Conservation (phyloP, 2,329 filamentous ascomycete species). For the Xylaria digitata region DNA sequence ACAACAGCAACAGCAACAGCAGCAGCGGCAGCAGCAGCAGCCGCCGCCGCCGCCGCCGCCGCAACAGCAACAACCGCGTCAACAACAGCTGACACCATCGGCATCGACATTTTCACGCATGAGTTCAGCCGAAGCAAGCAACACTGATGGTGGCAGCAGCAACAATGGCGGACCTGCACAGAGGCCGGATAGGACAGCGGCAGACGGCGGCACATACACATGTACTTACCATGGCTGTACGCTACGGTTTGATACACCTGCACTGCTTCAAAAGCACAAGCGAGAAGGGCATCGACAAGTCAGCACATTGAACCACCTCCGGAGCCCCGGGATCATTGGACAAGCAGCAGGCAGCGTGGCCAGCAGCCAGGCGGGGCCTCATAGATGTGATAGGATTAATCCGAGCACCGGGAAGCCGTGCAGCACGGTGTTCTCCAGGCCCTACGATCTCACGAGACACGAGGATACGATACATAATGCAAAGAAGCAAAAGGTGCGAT, state of each 20-base stretch:
- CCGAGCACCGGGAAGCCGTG: slow-evolving; percentile 95
- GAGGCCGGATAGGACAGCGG: slow-evolving; percentile 71
- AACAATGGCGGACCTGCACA: slow-evolving; percentile 51
- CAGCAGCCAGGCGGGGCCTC: slow-evolving; percentile 91
- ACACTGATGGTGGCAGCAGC: slow-evolving; percentile 50
- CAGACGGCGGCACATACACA: slow-evolving; percentile 90
- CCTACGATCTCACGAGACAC: slow-evolving; percentile 95
- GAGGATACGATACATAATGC: slow-evolving; percentile 98
- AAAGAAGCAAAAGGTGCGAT: slow-evolving; percentile 93
- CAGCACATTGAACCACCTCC: slow-evolving; percentile 60
- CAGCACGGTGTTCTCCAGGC: slow-evolving; percentile 92
- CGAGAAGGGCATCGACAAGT: slow-evolving; percentile 88
- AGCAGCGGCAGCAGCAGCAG: slow-evolving; percentile 36
- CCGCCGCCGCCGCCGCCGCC: too few relatives aligned
- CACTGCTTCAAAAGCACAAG: slow-evolving; percentile 93
- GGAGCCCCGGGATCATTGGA: slow-evolving; percentile 47
- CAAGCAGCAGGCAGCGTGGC: slow-evolving; percentile 67
- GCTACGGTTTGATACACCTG: slow-evolving; percentile 86
- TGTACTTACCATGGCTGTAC: slow-evolving; percentile 95
- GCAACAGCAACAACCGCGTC: slow-evolving; percentile 48
- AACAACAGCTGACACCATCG: slow-evolving; percentile 54
- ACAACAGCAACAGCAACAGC: slow-evolving; percentile 40
- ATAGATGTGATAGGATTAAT: slow-evolving; percentile 92
- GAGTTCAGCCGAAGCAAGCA: slow-evolving; percentile 58
- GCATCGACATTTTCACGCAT: slow-evolving; percentile 55